Evolutionary conservation across 2,329 filamentous ascomycete genomes (phyloP).

Genomic region (Cladosporium sp.): DNA sequence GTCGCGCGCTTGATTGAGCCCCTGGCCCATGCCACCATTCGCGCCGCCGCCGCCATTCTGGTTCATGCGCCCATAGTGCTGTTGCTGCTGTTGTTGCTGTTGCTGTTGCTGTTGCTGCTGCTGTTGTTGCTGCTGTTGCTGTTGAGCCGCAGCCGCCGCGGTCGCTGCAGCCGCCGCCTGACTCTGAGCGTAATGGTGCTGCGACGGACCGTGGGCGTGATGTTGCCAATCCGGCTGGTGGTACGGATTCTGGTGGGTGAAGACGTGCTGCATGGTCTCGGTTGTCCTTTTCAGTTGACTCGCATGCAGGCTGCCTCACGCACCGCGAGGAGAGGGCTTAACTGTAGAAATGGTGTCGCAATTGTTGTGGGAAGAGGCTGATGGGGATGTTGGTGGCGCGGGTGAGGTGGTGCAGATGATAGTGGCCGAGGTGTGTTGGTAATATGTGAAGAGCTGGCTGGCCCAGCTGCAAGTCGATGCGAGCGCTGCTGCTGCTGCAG

Average conservation of each 20-base stretch:
- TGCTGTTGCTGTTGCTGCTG: constrained; percentile 41
- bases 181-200: constrained; percentile 42
- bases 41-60: constrained; percentile 50
- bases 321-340: constrained; percentile 9
- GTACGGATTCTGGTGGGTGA: constrained; percentile 61
- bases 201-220: constrained; percentile 48
- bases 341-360: constrained; percentile 8
- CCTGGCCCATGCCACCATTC: constrained; percentile 24
- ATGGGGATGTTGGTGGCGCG: neutral
- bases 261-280: constrained; percentile 59
- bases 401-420: constrained; percentile 3
- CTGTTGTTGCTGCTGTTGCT: constrained; percentile 44
- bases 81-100: constrained; percentile 41
- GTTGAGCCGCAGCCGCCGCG: constrained; percentile 45
- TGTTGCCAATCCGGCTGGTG: constrained; percentile 73
- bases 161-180: constrained; percentile 54
- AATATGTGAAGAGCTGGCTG: constrained; percentile 18
- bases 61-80: constrained; percentile 41
- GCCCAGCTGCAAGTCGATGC: constrained; percentile 15
- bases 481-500: constrained; percentile 12
- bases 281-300: constrained; percentile 18
- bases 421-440: constrained; percentile 17
- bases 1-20: constrained; percentile 24
- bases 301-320: constrained; percentile 23
- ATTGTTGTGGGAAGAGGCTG: neutral